Percentiles rank a stretch among this genome's conserved stretches.
Evolutionary conservation across 129 eudicot genomes (phyloP).

Genomic region (Tagetes patula): DNA sequence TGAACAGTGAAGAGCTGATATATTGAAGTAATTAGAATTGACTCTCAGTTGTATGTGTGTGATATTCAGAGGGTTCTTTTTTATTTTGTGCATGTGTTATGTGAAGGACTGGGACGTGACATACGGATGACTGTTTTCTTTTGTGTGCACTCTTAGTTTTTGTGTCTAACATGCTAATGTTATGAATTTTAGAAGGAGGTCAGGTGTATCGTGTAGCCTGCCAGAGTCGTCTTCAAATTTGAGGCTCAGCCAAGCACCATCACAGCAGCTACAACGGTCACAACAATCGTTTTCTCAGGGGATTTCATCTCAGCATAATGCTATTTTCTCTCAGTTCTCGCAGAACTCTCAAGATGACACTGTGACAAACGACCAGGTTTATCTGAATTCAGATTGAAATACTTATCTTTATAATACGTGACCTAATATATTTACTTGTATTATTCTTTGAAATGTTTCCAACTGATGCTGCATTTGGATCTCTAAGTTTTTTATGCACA

Average conservation of each 20-base stretch:
- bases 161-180: slow-evolving; percentile 24
- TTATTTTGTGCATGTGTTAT: not conserved
- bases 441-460: slow-evolving; percentile 2
- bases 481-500: slow-evolving; percentile 1
- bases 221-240: slow-evolving; percentile 53
- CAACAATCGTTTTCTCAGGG: slow-evolving; percentile 86
- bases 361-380: slow-evolving; percentile 45
- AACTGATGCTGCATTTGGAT: slow-evolving; percentile 1
- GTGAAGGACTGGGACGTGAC: slow-evolving; percentile 18
- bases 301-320: slow-evolving; percentile 63
- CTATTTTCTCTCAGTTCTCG: slow-evolving; percentile 74
- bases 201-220: slow-evolving; percentile 42
- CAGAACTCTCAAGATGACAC: slow-evolving; percentile 65
- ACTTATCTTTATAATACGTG: not conserved
- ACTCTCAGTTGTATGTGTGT: slow-evolving; percentile 19
- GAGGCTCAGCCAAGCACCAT: slow-evolving; percentile 52
- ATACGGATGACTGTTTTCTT: not conserved
- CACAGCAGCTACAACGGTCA: slow-evolving; percentile 65
- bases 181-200: slow-evolving; percentile 47
- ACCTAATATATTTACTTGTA: slow-evolving; percentile 9
- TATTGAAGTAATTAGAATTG: not conserved
- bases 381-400: slow-evolving; percentile 5
- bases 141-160: not conserved
- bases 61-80: not conserved
- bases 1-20: slow-evolving; percentile 14